Evolutionary conservation across 305 asterid genomes (phyloP), one percentile per base, ranked within the genome.

Genomic region (Solanum aculeatissimum): DNA sequence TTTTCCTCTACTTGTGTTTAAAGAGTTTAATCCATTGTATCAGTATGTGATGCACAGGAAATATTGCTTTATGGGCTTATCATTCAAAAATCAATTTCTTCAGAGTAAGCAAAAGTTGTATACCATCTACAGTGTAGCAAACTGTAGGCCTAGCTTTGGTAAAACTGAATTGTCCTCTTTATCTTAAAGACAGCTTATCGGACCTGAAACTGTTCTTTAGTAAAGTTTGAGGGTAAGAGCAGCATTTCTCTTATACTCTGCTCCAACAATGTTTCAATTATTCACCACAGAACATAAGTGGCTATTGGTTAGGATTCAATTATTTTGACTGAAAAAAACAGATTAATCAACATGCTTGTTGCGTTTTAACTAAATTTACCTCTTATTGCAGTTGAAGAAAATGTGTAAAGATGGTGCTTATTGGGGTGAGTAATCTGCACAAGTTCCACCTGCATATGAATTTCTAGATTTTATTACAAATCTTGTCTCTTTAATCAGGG

Each of bases 391-490:
- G 98, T 88, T 94, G 83, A 94, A 92, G 92, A 95, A 89, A 83
- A 91, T 92, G 97, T 93, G 98, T 38, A 93, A 89, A 85, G 97
- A 95, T 88, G 97, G 95, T 81, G 98, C 94, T 87, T 92, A 92
- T 83, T 93, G 98, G 98, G 98, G 98, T 94, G 74, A 87, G 95
- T 88, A 3, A 66, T 82, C 78, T 82, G 25, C 42, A 53, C 49
- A 19, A 43, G 40, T 42, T 81, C 74, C 58, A 13, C 40, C 10
- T 0, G 11, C 38, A 32, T 32, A 32, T 4, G 4, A 32, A 4
- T 32, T 32, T 32, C 38, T 3, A 32, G 38, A 32, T 32, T 3
- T 27, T 29, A 27, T 85, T 29, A 23, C 68, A 40, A 23, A 25
- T 51, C 45, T 8, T 55, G 25, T 18, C 54, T 58, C 49, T 55